Base-by-base conservation (phyloP, 2,329 filamentous ascomycete genomes). In the Escovopsis sp. region DNA sequence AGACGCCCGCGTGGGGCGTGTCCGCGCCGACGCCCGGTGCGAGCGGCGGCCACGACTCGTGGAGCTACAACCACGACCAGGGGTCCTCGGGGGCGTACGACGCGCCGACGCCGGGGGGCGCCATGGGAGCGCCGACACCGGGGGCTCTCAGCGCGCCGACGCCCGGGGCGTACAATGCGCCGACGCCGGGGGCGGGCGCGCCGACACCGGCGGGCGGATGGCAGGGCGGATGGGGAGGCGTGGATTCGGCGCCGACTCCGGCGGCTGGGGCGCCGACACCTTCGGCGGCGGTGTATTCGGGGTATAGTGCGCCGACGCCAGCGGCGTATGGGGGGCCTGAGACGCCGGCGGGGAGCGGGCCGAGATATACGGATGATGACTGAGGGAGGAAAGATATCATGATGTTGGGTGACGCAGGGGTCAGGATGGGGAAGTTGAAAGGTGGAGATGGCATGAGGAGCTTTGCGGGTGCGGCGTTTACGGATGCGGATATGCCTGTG, bases 1-100 rank as follows among this genome's bases (percentile, higher is more conserved):
- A 87, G 55, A 92, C 85, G 1, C 86, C 86, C 3, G 77, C 73
- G 2, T 86, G 81, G 51, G 72, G 70, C 18, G 63, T 60, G 8
- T 70, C 70, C 3, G 71, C 70, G 4, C 69, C 70, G 2, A 75
- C 71, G 1, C 70, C 70, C 0, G 68, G 66, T 9, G 70, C 65
- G 35, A 70, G 67, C 48, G 21, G 21, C n/a, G 70, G 65, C 35
- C 63, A 63, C 34, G 72, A 78, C 39, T 60, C 66, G 5, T 77
- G 73, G 72, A 69, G 68, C 27, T 73, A 72, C 50, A 70, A 69
- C 2, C 63, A 68, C 2, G 66, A 65, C 1, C 56, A 61, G 3
- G 60, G 58, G 26, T 55, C 58, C 7, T 61, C 64, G 1, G 53
- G 52, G 27, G 54, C 70, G 0, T 84, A 81, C 45, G 82, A 88